These are phyloP conservation scores for Penicillium turbatum DNA, from an alignment of 495 filamentous ascomycete genomes.

Conservation along the genomic window DNA sequence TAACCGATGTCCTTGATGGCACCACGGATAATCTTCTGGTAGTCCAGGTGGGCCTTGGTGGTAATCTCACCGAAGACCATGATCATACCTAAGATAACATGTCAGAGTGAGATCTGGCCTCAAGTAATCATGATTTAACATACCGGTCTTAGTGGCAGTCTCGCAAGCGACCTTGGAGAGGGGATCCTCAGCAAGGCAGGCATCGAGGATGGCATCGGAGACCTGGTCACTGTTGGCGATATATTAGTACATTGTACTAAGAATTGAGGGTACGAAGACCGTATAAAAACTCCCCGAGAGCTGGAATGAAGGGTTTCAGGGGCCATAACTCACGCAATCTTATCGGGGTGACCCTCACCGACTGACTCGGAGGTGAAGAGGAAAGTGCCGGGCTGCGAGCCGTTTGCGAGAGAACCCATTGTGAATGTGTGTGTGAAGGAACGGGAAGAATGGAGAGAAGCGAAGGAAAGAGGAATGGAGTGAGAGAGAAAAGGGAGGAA, in stretches of 20 bases:
- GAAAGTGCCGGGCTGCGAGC: constrained; percentile 68
- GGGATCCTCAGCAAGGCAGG: constrained; percentile 88
- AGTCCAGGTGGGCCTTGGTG: constrained; percentile 91
- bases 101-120: constrained; percentile 18
- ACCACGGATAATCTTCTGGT: constrained; percentile 93
- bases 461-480: constrained; percentile 11
- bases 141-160: constrained; percentile 97
- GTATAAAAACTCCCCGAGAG: not conserved
- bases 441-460: constrained; percentile 12
- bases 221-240: constrained; percentile 75
- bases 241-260: constrained; percentile 11
- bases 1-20: constrained; percentile 99
- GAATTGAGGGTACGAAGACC: not conserved
- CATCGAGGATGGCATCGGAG: constrained; percentile 97
- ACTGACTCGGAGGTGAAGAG: constrained; percentile 99
- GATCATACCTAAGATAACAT: constrained; percentile 64
- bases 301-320: not conserved
- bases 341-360: constrained; percentile 96
- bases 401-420: constrained; percentile 58
- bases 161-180: constrained; percentile 98
- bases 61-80: constrained; percentile 99
- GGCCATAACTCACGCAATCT: constrained; percentile 68
- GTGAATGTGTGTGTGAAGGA: constrained; percentile 34
- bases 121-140: constrained; percentile 12
- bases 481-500: constrained; percentile 13